These are phyloP conservation scores for Hypericum androsaemum DNA, from an alignment of 345 rosid species.

Conservation along the genomic window DNA sequence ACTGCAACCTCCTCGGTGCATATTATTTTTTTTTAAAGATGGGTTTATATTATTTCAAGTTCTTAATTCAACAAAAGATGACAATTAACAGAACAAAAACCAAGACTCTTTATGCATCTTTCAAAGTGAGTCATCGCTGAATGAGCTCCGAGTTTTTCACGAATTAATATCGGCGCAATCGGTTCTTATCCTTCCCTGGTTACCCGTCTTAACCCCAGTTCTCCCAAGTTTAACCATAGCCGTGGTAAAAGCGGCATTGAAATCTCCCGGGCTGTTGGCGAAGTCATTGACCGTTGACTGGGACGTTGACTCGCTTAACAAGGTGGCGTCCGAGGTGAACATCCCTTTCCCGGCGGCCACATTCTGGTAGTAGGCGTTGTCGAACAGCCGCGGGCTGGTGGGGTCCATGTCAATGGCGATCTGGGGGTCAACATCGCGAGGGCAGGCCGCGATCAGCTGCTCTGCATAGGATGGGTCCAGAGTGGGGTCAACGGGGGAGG, in stretches of 20 bases:
- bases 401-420: slow-evolving; percentile 13
- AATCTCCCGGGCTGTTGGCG: slow-evolving; percentile 41
- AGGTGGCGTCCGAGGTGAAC: slow-evolving; percentile 4
- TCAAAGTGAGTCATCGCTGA: too few relatives aligned
- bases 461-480: slow-evolving; percentile 9
- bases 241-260: slow-evolving; percentile 40
- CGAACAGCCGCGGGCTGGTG: neutral
- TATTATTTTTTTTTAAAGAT: too few relatives aligned
- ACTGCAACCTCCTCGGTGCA: too few relatives aligned
- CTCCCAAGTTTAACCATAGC: slow-evolving; percentile 87
- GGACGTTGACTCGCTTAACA: slow-evolving; percentile 41
- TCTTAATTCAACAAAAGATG: too few relatives aligned
- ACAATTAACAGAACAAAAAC: too few relatives aligned
- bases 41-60: too few relatives aligned
- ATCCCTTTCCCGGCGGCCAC: slow-evolving; percentile 12
- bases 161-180: slow-evolving; percentile 58
- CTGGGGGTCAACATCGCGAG: slow-evolving; percentile 6
- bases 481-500: slow-evolving; percentile 13
- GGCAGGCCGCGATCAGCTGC: slow-evolving; percentile 10
- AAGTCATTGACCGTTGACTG: slow-evolving; percentile 45
- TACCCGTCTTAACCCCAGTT: slow-evolving; percentile 53
- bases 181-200: slow-evolving; percentile 48
- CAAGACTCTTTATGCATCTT: too few relatives aligned
- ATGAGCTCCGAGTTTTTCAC: slow-evolving; percentile 1
- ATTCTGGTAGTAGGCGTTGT: slow-evolving; percentile 14